phyloP scores from a whole-genome alignment of 1,284 basidiomycete species.

The Rugosomyces carneus region DNA sequence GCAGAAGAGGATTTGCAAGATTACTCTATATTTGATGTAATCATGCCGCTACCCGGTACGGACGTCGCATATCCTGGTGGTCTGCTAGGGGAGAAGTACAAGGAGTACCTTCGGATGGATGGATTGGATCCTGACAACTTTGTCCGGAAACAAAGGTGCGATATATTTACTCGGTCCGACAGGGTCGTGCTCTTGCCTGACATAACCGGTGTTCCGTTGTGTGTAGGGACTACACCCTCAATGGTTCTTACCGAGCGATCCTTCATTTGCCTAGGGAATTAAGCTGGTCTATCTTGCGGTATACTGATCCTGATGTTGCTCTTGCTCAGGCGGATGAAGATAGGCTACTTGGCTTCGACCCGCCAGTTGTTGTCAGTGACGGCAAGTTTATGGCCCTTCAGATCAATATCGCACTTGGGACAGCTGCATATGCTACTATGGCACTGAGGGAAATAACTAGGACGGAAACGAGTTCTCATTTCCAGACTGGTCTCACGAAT shows the following conservation, averaged over 20 bases:
- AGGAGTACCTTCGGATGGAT: slow-evolving; percentile 75
- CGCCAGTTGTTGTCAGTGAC: slow-evolving; percentile 56
- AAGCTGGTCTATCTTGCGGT: slow-evolving; percentile 76
- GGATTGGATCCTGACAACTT: slow-evolving; percentile 87
- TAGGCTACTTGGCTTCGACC: slow-evolving; percentile 72
- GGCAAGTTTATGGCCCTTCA: slow-evolving; percentile 85
- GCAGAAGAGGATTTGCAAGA: slow-evolving; percentile 70
- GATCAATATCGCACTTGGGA: slow-evolving; percentile 74
- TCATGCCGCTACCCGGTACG: slow-evolving; percentile 93
- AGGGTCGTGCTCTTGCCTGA: not conserved
- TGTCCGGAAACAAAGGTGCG: slow-evolving; percentile 81
- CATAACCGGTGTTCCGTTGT: slow-evolving; percentile 5
- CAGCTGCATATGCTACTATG: slow-evolving; percentile 94
- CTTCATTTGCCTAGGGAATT: slow-evolving; percentile 80
- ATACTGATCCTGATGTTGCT: slow-evolving; percentile 89
- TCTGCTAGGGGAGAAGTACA: slow-evolving; percentile 75
- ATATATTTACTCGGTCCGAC: not conserved
- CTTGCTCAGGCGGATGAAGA: slow-evolving; percentile 96
- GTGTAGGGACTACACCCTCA: slow-evolving; percentile 82
- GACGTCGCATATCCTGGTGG: slow-evolving; percentile 89
- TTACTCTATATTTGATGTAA: slow-evolving; percentile 88
- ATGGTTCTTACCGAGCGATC: slow-evolving; percentile 91
- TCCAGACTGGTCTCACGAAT: slow-evolving; percentile 75
- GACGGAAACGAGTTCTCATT: slow-evolving; percentile 86
- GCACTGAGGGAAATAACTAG: slow-evolving; percentile 90